These are phyloP conservation scores for Quercus rubra DNA, from an alignment of 306 rosid species.

Conservation along the genomic window DNA sequence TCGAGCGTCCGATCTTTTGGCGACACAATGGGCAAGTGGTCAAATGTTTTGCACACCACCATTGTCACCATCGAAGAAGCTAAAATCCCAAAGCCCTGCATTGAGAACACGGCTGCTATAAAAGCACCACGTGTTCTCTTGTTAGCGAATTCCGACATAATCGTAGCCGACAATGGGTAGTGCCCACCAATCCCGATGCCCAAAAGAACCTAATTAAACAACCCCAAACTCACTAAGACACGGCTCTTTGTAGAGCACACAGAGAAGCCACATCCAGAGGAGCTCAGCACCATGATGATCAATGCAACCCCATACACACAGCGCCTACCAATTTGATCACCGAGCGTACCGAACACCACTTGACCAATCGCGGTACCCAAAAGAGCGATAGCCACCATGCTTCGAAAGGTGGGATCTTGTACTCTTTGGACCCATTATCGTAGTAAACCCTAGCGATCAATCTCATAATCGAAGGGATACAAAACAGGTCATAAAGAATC, in stretches of 20 bases:
- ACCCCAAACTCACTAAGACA: constrained; percentile 44
- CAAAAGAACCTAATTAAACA: constrained; percentile 56
- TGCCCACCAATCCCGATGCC: constrained; percentile 88
- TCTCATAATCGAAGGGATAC: constrained; percentile 45
- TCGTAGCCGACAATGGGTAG: constrained; percentile 70
- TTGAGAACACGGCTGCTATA: constrained; percentile 72
- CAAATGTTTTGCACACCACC: constrained; percentile 45
- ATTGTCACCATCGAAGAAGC: constrained; percentile 56
- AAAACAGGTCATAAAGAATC: constrained; percentile 74
- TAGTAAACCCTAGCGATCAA: constrained; percentile 53
- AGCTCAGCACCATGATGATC: constrained; percentile 47
- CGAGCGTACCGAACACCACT: constrained; percentile 51
- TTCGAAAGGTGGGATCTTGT: too few species aligned
- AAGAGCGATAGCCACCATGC: constrained; percentile 35
- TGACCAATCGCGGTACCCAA: constrained; percentile 62
- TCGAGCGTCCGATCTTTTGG: constrained; percentile 14
- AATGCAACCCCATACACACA: constrained; percentile 53
- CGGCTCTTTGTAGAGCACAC: constrained; percentile 39
- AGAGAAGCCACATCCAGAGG: constrained; percentile 67
- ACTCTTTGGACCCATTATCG: not conserved
- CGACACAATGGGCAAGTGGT: not conserved
- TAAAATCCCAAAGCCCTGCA: constrained; percentile 82
- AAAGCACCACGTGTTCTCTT: constrained; percentile 69
- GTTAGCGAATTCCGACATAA: constrained; percentile 84
- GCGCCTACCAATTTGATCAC: constrained; percentile 60